Base-by-base conservation (phyloP, 768 basidiomycete genomes). In the Phlebiopsis flavidoalba region DNA sequence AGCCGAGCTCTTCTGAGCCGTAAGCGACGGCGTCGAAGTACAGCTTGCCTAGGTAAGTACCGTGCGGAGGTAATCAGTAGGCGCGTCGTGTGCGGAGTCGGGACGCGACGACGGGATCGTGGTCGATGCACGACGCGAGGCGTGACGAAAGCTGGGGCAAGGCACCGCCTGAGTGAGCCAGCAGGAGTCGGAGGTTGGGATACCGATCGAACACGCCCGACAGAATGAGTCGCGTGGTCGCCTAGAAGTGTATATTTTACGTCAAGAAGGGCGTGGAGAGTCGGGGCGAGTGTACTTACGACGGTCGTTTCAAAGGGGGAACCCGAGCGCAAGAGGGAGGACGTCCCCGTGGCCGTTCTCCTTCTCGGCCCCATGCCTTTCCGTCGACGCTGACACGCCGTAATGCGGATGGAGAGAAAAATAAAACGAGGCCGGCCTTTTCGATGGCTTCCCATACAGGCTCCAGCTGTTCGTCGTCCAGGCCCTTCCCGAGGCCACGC, bases 271-370 rank as follows among this genome's bases (percentile, higher is more conserved):
- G 40, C 40, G 40, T n/a, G 7, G 3, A n/a, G 33, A 31, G 50
- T 53, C 8, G 15, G 22, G 10, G n/a, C 24, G 33, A 22, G n/a
- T 10, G 21, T 17, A 46, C 88, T 70, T 65, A 92, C 91, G 35
- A 85, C 86, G 4, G 93, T 93, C 17, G 93, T 95, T 75, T 95
- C 93, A 67, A 95, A 88, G 2, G 93, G n/a, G 93, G 73, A 95
- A 95, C 1, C 93, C 93, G 15, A 93, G 79, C 0, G 91, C 90
- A 55, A 95, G 81, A 2, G 92, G 89, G 31, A 95, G 82, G 43
- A 93, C 93, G 64, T n/a, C n/a, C n/a, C n/a, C n/a, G n/a, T 95
- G 93, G 0, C 93, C 93, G 65, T 95, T 94, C 46, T 86, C 81
- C 61, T 78, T 83, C 58, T 85, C 80, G 1, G n/a, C 92, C 92